Evolutionary conservation across 306 rosid species (phyloP), one percentile per base, ranked within the genome.

Genomic region (Prunus mira): DNA sequence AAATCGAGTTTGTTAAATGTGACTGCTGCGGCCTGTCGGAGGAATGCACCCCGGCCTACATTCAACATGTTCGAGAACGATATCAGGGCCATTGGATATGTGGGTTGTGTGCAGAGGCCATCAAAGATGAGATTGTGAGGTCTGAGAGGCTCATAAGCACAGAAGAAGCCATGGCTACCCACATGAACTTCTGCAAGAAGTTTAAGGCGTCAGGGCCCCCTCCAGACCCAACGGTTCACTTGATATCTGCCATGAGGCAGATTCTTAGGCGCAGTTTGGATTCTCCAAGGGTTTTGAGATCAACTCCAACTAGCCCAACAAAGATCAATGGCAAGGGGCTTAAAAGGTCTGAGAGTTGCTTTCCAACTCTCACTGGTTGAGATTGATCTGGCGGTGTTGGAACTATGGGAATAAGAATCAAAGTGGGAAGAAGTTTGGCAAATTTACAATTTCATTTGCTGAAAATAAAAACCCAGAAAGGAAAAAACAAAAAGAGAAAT

Each of bases 21-120:
- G 97, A 92, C 9, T 92, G 98, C 73, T 94, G 98, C 84, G 96
- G 97, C 8, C 87, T 94, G 32, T 87, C 88, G 38, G 98, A 94
- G 84, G 98, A 94, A 82, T 94, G 98, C 85, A 92, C 98, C 2
- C 92, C 85, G 13, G 93, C 88, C 8, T 94, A 94, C 70, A 92
- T 92, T 77, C 88, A 85, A 58, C 84, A 89, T 70, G 79, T 94
- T 81, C 86, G 95, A 46, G 96, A 89, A 75, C 77, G 90, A 12
- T 92, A 84, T 64, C 70, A 74, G 19, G 96, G 96, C 41, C 92
- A 87, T 70, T 94, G 98, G 98, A 87, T 94, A 75, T 94, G 98
- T 58, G 98, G 98, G 30, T 85, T 94, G 28, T 94, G 98, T 69
- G 84, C 88, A 22, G 98, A 94, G 86, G 98, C 97, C 46, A 83